A percentile compares a stretch with the other conserved stretches of the same genome.
Conservation (phyloP, 768 basidiomycete genomes). For the Pisolithus microcarpus region DNA sequence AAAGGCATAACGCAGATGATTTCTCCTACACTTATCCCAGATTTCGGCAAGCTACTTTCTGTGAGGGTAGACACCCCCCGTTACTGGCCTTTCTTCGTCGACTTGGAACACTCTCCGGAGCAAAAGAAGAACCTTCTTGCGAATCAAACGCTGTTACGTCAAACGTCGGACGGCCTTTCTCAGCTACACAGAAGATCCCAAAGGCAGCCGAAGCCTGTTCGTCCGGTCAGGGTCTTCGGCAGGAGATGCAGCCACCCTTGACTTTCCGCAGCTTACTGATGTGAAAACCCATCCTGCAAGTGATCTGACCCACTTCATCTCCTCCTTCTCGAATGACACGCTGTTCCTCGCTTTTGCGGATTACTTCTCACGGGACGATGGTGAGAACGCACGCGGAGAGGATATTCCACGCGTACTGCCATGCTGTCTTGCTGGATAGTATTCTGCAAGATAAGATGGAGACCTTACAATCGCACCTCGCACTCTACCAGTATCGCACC, state of each 20-base stretch:
- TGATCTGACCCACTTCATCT: conserved; percentile 79
- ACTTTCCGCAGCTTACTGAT: conserved; percentile 72
- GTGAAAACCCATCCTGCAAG: conserved; percentile 59
- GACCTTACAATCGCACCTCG: conserved; percentile 67
- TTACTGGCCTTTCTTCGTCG: conserved; percentile 90
- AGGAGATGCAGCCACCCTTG: conserved; percentile 78
- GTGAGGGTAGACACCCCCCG: conserved; percentile 90
- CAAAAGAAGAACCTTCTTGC: conserved; percentile 65
- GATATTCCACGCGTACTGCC: conserved; percentile 63
- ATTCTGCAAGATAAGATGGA: conserved; percentile 87
- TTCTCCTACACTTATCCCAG: conserved; percentile 88
- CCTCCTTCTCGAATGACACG: conserved; percentile 77
- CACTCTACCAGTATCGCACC: conserved; percentile 59
- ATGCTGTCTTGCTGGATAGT: conserved; percentile 75
- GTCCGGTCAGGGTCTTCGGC: conserved; percentile 80
- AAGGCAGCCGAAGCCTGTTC: conserved; percentile 87
- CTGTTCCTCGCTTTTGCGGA: conserved; percentile 78
- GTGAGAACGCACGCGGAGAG: conserved; percentile 52
- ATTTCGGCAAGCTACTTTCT: conserved; percentile 72
- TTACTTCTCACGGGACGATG: conserved; percentile 59
- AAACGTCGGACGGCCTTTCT: conserved; percentile 89
- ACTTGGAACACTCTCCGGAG: conserved; percentile 57
- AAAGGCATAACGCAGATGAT: conserved; percentile 72
- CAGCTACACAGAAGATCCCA: conserved; percentile 89
- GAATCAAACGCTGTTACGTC: conserved; percentile 81